phyloP scores from a whole-genome alignment of 2,329 filamentous ascomycete species.

The Fusarium sambucinum region DNA sequence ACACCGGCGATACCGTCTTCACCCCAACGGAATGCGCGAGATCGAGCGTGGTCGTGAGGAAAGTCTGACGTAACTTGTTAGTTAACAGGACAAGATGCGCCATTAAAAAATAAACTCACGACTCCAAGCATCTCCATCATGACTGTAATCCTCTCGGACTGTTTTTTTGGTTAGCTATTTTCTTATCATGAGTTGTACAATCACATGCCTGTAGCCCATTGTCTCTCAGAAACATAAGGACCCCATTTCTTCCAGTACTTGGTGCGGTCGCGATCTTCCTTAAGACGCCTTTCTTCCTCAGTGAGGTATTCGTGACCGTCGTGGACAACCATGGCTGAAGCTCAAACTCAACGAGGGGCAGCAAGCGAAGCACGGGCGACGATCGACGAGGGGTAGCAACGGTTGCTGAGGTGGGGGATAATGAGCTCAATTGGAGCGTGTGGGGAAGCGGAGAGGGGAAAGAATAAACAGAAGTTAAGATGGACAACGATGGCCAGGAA shows the following conservation, averaged over 20 bases:
- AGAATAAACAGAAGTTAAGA: constrained; percentile 17
- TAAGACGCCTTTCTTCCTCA: constrained; percentile 89
- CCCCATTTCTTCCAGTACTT: constrained; percentile 99
- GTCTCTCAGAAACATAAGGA: constrained; percentile 90
- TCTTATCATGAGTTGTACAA: constrained; percentile 19
- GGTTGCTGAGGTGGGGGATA: constrained; percentile 33
- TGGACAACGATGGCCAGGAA: constrained; percentile 12
- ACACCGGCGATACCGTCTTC: constrained; percentile 98
- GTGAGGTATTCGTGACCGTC: constrained; percentile 89
- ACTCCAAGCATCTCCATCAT: constrained; percentile 94
- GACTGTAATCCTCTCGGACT: constrained; percentile 91
- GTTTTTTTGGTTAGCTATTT: constrained; percentile 43
- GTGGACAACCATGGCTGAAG: constrained; percentile 81
- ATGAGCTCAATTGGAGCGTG: constrained; percentile 39
- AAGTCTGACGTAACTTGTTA: constrained; percentile 74
- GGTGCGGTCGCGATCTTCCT: constrained; percentile 82
- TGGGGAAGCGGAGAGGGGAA: constrained; percentile 35
- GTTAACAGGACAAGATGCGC: constrained; percentile 21
- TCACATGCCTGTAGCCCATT: constrained; percentile 88
- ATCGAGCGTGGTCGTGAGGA: constrained; percentile 90
- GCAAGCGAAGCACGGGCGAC: constrained; percentile 40
- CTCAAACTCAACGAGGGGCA: constrained; percentile 31
- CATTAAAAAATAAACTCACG: constrained; percentile 68
- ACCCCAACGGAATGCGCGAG: constrained; percentile 92
- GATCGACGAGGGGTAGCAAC: constrained; percentile 43